Evolutionary conservation across 2,329 filamentous ascomycete species (phyloP).

Genomic region (Cytospora mali): DNA sequence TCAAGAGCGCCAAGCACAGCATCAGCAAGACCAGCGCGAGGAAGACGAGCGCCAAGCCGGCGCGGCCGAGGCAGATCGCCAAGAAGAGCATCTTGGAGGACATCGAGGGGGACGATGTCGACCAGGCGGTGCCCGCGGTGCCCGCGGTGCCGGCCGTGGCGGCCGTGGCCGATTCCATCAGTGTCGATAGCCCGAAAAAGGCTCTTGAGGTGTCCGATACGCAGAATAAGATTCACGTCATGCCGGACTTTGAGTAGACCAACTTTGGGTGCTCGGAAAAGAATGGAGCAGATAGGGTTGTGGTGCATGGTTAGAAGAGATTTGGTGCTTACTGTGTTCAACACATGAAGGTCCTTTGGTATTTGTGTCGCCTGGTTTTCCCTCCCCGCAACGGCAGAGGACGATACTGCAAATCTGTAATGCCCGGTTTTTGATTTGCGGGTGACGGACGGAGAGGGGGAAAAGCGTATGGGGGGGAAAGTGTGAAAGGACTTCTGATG

Average conservation of each 20-base stretch:
- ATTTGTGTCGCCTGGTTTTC: not conserved
- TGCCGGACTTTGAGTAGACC: conserved; percentile 19
- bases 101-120: conserved; percentile 1
- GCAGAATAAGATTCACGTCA: conserved; percentile 23
- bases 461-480: not conserved
- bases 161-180: conserved; percentile 21
- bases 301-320: too few species aligned
- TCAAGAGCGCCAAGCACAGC: conserved; percentile 19
- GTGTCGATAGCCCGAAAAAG: conserved; percentile 24
- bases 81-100: conserved; percentile 27
- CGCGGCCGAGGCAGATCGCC: conserved; percentile 14
- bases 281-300: not conserved
- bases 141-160: conserved; percentile 1
- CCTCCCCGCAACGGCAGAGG: not conserved
- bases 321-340: not conserved
- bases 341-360: not conserved
- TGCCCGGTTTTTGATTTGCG: not conserved
- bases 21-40: conserved; percentile 8
- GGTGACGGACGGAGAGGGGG: not conserved
- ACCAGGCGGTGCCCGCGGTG: conserved; percentile 2
- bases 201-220: conserved; percentile 20
- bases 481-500: not conserved
- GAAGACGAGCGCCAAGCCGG: not conserved
- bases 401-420: not conserved
- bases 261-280: not conserved